Conservation (phyloP, 352 stramenopile genomes). For the Peronospora belbahrii region DNA sequence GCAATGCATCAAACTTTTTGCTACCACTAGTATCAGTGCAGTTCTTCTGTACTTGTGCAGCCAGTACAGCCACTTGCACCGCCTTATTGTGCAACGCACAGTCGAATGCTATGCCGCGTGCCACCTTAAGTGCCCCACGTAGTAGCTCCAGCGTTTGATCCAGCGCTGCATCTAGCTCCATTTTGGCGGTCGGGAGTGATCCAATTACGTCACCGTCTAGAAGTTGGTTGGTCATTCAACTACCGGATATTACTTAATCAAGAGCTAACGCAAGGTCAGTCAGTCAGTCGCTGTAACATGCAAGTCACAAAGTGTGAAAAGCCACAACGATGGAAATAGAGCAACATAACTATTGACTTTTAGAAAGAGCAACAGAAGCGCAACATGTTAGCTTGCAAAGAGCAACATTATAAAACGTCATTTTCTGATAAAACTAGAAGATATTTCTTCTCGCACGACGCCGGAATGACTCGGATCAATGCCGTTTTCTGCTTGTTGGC, state of each 20-base stretch:
- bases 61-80: conserved; percentile 10
- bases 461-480: too few relatives aligned
- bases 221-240: conserved; percentile 26
- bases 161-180: conserved; percentile 19
- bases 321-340: background rate
- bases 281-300: background rate
- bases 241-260: too few relatives aligned
- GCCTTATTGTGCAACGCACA: conserved; percentile 16
- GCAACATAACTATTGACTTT: conserved; percentile 2
- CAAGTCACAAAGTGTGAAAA: conserved; percentile 17
- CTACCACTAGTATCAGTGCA: background rate
- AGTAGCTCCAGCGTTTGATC: conserved; percentile 28
- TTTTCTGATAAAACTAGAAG: too few relatives aligned
- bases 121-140: conserved; percentile 23
- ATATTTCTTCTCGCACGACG: too few relatives aligned
- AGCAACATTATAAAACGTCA: background rate
- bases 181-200: conserved; percentile 1
- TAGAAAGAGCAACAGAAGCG: background rate
- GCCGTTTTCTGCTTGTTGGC: too few relatives aligned
- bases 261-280: too few relatives aligned
- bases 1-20: conserved; percentile 48
- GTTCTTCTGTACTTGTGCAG: conserved; percentile 25
- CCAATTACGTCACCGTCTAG: conserved; percentile 14
- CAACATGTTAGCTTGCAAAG: too few relatives aligned
- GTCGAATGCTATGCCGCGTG: background rate